A percentile compares a stretch with the other conserved stretches of the same genome.
Evolutionary conservation across 306 rosid genomes (phyloP).

Genomic region (Potentilla sterilis): DNA sequence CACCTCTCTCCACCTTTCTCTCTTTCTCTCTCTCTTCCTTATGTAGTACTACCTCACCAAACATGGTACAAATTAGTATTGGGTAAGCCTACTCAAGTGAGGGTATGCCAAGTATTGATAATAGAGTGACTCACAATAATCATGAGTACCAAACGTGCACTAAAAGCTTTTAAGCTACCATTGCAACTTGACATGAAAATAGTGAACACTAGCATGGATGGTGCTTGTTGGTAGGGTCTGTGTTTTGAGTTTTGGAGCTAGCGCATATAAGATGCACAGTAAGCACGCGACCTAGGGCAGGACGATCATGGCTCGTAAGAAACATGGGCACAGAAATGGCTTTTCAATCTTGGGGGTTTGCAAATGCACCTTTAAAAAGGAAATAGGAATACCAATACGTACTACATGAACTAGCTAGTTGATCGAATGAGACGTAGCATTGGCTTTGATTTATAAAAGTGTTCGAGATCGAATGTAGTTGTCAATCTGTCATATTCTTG

Average conservation of each 20-base stretch:
- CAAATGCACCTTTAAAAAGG: not conserved
- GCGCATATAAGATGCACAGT: not conserved
- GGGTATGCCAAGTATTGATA: no score
- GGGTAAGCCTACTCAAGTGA: no score
- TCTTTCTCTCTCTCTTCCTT: no score
- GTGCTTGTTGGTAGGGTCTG: not conserved
- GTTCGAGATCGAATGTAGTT: conserved; percentile 4
- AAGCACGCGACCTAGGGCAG: not conserved
- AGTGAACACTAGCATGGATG: not conserved
- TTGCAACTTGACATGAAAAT: conserved; percentile 4
- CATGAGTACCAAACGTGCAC: no score
- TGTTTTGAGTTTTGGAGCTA: not conserved
- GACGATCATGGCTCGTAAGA: conserved; percentile 6
- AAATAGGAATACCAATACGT: not conserved
- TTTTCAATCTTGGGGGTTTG: not conserved
- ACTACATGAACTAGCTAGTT: not conserved
- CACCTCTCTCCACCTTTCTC: no score
- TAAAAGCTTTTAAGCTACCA: not conserved
- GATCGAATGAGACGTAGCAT: not conserved
- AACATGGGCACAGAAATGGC: not conserved
- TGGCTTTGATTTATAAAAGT: conserved; percentile 8
- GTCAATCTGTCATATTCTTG: conserved; percentile 26
- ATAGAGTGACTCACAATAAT: no score
- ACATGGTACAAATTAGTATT: no score
- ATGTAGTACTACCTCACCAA: no score